Conservation (phyloP, 208 protist genomes). For the Crithidia fasciculata region DNA sequence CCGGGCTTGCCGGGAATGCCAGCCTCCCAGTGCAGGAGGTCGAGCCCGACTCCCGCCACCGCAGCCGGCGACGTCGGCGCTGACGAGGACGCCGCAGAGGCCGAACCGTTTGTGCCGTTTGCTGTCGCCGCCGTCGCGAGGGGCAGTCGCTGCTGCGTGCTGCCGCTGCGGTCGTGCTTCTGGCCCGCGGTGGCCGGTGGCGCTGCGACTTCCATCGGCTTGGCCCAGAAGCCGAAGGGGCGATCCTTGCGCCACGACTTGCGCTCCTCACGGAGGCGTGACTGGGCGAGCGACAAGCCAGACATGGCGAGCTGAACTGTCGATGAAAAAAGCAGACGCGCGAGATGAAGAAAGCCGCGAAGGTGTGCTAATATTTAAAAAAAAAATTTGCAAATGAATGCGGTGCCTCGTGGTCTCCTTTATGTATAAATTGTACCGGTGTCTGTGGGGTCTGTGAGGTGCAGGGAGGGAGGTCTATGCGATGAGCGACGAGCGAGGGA, state of each 20-base stretch:
- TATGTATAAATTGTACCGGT: too few relatives aligned
- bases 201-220: slow-evolving; percentile 53
- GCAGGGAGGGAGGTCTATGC: too few relatives aligned
- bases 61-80: slow-evolving; percentile 19
- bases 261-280: slow-evolving; percentile 87
- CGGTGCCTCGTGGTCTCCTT: too few relatives aligned
- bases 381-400: too few relatives aligned
- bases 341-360: too few relatives aligned
- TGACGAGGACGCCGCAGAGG: slow-evolving; percentile 5
- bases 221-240: slow-evolving; percentile 90
- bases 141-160: slow-evolving; percentile 8
- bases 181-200: neutral
- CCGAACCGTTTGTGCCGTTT: neutral
- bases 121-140: neutral
- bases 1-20: slow-evolving; percentile 96
- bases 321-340: too few relatives aligned
- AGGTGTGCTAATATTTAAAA: too few relatives aligned
- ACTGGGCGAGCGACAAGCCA: slow-evolving; percentile 78
- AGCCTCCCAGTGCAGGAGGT: slow-evolving; percentile 97
- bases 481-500: too few relatives aligned
- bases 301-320: slow-evolving; percentile 40
- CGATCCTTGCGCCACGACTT: slow-evolving; percentile 86
- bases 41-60: slow-evolving; percentile 40
- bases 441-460: too few relatives aligned
- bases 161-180: slow-evolving; percentile 21